Percentiles rank a stretch among this genome's conserved stretches.
Evolutionary conservation across 2,329 filamentous ascomycete genomes (phyloP).

Genomic region (Paradendryphiella salina): DNA sequence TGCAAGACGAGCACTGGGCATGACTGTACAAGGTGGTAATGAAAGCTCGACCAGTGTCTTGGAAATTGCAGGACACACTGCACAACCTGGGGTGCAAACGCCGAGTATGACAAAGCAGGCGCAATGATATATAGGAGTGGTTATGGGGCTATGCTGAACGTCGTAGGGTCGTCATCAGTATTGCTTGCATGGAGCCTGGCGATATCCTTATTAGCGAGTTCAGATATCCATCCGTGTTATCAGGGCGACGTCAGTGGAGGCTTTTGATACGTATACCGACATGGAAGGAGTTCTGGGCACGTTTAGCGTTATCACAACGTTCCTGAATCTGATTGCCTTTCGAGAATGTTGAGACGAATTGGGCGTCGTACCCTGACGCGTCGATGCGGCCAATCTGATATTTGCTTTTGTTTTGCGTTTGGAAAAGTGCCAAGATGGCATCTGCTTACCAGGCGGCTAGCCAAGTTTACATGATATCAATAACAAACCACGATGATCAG

Average conservation of each 20-base stretch:
- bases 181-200: constrained; percentile 1
- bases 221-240: constrained; percentile 4
- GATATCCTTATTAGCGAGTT: constrained; percentile 8
- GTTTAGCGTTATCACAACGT: constrained; percentile 7
- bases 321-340: no score
- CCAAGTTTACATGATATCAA: no score
- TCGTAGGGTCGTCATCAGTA: background rate
- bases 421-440: no score
- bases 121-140: constrained; percentile 11
- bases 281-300: constrained; percentile 15
- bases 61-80: constrained; percentile 47
- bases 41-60: constrained; percentile 47
- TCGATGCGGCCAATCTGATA: no score
- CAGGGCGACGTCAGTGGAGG: no score
- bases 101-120: constrained; percentile 39
- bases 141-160: background rate
- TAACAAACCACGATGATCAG: no score
- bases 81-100: constrained; percentile 48
- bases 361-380: no score
- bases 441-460: no score
- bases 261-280: background rate
- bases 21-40: constrained; percentile 43
- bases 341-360: no score
- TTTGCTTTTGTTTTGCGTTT: no score
- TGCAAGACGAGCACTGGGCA: constrained; percentile 45